Evolutionary conservation across 495 filamentous ascomycete species (phyloP), one percentile per base, ranked within the genome.

Genomic region (Penicillium bovifimosum): DNA sequence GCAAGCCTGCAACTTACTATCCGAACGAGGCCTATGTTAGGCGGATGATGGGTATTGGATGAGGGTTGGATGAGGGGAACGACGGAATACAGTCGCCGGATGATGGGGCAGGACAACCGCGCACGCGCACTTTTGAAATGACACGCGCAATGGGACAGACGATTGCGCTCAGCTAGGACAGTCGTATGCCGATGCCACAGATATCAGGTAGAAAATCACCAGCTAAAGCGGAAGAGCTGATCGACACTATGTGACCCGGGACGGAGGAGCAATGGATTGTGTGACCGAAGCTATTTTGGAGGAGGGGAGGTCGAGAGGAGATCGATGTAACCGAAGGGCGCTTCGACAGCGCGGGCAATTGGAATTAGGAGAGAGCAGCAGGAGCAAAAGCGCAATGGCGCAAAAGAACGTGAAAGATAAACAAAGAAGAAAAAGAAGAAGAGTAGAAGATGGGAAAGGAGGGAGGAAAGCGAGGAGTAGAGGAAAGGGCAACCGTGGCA

Each of bases 391-490:
- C 33, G 52, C 45, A 47, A 42, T 50, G 54, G 45, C 50, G 51
- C 38, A 50, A 58, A 51, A 54, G 51, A 55, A 62, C 49, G 45
- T 53, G 43, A 46, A 38, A 16, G 31, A 36, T 40, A 53, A 52
- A 50, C 45, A 41, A 59, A 62, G 44, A 55, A 55, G 58, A 50
- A 52, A 27, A 54, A 39, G 52, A 53, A 59, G 54, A 50, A 50
- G 46, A 41, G 43, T 51, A 59, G 56, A 50, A 39, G 48, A 16
- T 35, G 43, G 54, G 63, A 71, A 63, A 48, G 32, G 46, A 38
- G 46, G 26, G 55, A 65, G 24, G 56, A 65, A 63, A 65, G 14
- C 58, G 61, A 55, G 54, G 57, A 59, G 52, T 41, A 57, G 55
- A 50, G 56, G 56, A 68, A 58, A 57, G 56, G 61, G 61, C 33